These are phyloP conservation scores for Fraxinus dipetala DNA, from an alignment of 305 asterid species.

Conservation along the genomic window DNA sequence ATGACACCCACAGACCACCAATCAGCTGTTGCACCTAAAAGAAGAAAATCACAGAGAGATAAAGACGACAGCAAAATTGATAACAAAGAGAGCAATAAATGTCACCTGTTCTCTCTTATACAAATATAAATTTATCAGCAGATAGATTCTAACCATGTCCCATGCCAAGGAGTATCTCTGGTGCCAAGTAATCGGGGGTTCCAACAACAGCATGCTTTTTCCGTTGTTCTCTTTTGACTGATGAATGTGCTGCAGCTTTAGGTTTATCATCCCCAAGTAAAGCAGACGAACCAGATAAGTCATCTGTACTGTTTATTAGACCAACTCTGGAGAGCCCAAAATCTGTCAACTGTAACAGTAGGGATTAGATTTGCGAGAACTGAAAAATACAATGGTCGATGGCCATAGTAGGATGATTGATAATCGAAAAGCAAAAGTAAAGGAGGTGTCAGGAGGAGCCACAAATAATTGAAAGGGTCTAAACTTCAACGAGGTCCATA, in stretches of 20 bases:
- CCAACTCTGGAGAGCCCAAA: slow-evolving; percentile 99
- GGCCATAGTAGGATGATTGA: slow-evolving; percentile 3
- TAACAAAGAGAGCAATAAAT: slow-evolving; percentile 17
- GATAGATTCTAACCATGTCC: slow-evolving; percentile 76
- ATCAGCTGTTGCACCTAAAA: slow-evolving; percentile 86
- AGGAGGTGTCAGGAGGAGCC: slow-evolving; percentile 1
- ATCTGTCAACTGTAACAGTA: slow-evolving; percentile 85
- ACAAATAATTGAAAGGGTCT: not conserved
- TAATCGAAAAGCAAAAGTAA: slow-evolving; percentile 10
- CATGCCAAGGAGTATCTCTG: slow-evolving; percentile 98
- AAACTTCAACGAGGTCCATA: not conserved
- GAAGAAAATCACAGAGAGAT: slow-evolving; percentile 19
- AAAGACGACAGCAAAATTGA: slow-evolving; percentile 8
- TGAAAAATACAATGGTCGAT: slow-evolving; percentile 2
- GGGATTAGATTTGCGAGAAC: slow-evolving; percentile 39
- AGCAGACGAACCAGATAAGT: slow-evolving; percentile 84
- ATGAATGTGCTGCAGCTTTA: slow-evolving; percentile 42
- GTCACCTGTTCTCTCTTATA: slow-evolving; percentile 4
- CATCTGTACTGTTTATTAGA: slow-evolving; percentile 96
- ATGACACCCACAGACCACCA: slow-evolving; percentile 99
- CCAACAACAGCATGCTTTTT: slow-evolving; percentile 85
- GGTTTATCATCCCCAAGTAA: slow-evolving; percentile 68
- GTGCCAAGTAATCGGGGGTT: slow-evolving; percentile 99
- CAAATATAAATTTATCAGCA: slow-evolving; percentile 25
- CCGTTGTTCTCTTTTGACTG: slow-evolving; percentile 66